Evolutionary conservation across 148 eudicot genomes (phyloP).

Genomic region (Rhododendron williamsianum): DNA sequence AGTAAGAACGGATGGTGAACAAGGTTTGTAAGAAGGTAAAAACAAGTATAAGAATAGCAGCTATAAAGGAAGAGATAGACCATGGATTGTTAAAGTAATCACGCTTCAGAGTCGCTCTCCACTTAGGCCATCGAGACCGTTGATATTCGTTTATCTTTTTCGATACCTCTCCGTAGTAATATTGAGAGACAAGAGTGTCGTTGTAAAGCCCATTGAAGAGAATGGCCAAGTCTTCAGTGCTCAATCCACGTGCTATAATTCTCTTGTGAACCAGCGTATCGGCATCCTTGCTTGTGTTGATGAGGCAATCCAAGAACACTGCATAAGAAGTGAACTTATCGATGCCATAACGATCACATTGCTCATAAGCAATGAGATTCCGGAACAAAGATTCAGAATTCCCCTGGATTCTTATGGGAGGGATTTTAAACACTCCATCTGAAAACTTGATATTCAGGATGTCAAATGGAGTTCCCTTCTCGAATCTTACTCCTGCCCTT

Average conservation of each 20-base stretch:
- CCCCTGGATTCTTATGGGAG: not conserved
- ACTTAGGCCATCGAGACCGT: not conserved
- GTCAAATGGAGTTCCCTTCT: not conserved
- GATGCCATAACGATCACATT: not conserved
- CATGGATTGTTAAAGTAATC: not conserved
- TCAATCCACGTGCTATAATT: not conserved
- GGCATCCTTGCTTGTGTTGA: not conserved
- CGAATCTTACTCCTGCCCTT: not conserved
- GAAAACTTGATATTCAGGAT: not conserved
- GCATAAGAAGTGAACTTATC: not conserved
- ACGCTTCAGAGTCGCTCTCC: not conserved
- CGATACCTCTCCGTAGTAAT: not conserved
- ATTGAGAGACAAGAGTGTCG: not conserved
- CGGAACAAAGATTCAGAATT: not conserved
- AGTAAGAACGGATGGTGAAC: not conserved
- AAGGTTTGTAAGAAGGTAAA: conserved; percentile 6
- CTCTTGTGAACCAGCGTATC: not conserved
- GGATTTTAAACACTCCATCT: not conserved
- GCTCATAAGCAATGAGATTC: not conserved
- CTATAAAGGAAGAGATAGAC: conserved; percentile 3
- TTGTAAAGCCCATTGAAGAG: not conserved
- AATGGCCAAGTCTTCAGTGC: not conserved
- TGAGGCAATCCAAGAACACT: conserved; percentile 1
- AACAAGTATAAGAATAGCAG: not conserved
- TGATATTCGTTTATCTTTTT: not conserved